These are phyloP conservation scores for Pseudocercospora vitis DNA, from an alignment of 2,329 filamentous ascomycete genomes.

Conservation along the genomic window DNA sequence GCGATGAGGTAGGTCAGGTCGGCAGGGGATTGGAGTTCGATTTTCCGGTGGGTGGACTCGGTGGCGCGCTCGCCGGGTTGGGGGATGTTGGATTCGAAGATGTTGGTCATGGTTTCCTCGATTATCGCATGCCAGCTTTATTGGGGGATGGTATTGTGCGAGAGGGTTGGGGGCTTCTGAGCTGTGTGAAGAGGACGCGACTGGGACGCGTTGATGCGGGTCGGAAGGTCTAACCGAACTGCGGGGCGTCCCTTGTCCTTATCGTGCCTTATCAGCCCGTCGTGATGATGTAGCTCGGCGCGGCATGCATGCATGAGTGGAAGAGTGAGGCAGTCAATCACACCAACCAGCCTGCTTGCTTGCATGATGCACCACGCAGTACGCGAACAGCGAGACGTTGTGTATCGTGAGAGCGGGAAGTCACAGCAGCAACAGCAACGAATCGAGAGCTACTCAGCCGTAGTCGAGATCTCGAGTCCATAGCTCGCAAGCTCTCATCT, in stretches of 20 bases:
- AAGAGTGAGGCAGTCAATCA: conserved; percentile 3
- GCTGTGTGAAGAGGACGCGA: too few species aligned
- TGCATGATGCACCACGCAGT: too few species aligned
- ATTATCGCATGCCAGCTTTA: background rate
- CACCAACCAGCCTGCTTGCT: background rate
- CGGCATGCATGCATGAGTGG: background rate
- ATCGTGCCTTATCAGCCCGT: background rate
- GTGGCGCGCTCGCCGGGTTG: conserved; percentile 31
- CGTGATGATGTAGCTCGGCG: background rate
- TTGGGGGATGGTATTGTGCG: too few species aligned
- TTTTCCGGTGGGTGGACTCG: conserved; percentile 62
- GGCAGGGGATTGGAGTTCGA: conserved; percentile 75
- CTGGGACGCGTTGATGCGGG: conserved; percentile 1
- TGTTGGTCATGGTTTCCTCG: conserved; percentile 18
- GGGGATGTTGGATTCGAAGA: conserved; percentile 27
- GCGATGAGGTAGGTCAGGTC: conserved; percentile 70
- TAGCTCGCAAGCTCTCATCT: too few species aligned
- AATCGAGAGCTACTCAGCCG: background rate
- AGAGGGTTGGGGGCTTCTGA: too few species aligned
- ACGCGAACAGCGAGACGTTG: too few species aligned
- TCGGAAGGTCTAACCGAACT: background rate
- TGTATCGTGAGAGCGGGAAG: too few species aligned
- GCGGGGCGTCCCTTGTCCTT: background rate
- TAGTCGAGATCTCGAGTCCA: too few species aligned
- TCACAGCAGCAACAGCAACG: too few species aligned